Base-by-base conservation (phyloP, 768 basidiomycete species). In the Lanmaoa rubissima region DNA sequence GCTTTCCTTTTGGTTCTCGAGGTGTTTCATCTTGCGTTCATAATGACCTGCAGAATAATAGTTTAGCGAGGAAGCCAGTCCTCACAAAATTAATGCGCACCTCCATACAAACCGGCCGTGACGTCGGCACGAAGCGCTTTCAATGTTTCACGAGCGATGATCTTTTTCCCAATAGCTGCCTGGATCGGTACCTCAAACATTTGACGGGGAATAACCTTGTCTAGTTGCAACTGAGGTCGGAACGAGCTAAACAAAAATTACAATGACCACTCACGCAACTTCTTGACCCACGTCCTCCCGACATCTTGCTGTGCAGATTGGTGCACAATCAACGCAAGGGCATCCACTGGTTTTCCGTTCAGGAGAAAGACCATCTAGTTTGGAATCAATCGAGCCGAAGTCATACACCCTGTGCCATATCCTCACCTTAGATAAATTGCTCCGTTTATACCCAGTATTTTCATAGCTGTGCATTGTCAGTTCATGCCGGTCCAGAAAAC, bases 121-220 rank as follows among this genome's bases (percentile, higher is more conserved):
- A 98, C 96, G 62, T 99, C 92, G 26, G 92, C 90, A 34, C 92
- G 85, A 64, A 92, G 73, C 2, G 94, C 92, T 45, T 86, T 89
- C 43, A 96, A 73, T 16, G 88, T 95, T 70, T 96, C 94, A 31
- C 96, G 83, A 4, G 96, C 92, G 47, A 98, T 83, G 53, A 98
- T 81, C 59, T 87, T 92, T 61, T 82, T 85, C 14, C 95, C 95
- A 17, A 97, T 79, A 1, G 86, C 87, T 36, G 97, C 97, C 68
- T 98, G 97, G 51, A 99, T 97, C 2, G 95, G 89, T 12, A 98
- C 87, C 72, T 98, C 95, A 66, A 95, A 98, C 48, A 94, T 73
- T 69, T 98, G 95, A 45, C 90, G 79, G 31, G 95, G 94, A 34
- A 98, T 91, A 39, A 98, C 92, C 65, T 91, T 91, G 73, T 91